Percentiles rank a stretch among this genome's conserved stretches.
Conservation (phyloP, 805 yeast species). For the Blastobotrys peoriensis region DNA sequence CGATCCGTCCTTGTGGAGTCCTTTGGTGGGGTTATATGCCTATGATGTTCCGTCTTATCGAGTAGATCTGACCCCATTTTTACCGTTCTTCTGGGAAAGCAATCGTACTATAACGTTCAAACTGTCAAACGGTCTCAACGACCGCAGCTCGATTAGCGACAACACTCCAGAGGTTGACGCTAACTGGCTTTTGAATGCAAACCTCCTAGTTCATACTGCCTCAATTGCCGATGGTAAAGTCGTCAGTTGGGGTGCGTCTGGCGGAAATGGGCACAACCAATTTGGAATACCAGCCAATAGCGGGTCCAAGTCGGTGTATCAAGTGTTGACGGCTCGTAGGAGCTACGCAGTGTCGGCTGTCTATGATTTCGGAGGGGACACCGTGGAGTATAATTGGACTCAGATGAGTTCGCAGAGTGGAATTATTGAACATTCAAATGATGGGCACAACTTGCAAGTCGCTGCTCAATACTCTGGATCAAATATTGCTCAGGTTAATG, state of each 20-base stretch:
- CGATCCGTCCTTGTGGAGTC: constrained; percentile 75
- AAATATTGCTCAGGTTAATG: constrained; percentile 2
- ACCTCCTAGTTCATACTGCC: constrained; percentile 15
- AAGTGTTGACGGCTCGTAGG: neutral
- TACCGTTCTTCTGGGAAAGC: constrained; percentile 60
- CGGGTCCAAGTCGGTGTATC: neutral
- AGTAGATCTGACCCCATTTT: constrained; percentile 61
- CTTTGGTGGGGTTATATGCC: constrained; percentile 68
- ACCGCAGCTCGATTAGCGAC: neutral
- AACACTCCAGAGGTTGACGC: constrained; percentile 14
- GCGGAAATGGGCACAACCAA: neutral
- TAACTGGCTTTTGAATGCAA: constrained; percentile 30
- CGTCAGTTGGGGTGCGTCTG: neutral
- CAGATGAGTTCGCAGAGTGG: neutral
- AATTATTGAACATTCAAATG: neutral
- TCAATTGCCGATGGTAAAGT: neutral
- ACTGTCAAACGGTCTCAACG: constrained; percentile 11
- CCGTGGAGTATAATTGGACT: constrained; percentile 2
- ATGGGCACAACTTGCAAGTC: neutral
- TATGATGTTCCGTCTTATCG: constrained; percentile 66
- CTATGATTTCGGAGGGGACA: constrained; percentile 1
- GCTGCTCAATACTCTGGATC: neutral
- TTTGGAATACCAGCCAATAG: neutral
- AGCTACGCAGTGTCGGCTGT: neutral
- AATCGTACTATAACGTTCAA: constrained; percentile 11